Evolutionary conservation across 805 yeast genomes (phyloP).

Genomic region (Metschnikowia lochheadii): DNA sequence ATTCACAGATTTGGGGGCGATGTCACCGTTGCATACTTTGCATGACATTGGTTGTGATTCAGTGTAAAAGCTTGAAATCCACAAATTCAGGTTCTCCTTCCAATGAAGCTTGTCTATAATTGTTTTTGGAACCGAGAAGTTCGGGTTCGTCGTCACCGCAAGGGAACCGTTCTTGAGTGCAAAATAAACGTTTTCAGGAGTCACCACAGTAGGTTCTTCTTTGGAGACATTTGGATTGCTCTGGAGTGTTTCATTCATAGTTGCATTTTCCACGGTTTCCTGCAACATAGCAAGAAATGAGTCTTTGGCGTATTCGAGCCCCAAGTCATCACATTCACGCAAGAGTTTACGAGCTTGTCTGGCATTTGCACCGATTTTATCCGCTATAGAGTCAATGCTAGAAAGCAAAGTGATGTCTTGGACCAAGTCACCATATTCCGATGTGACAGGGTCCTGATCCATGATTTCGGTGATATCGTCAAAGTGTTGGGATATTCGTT

Average conservation of each 20-base stretch:
- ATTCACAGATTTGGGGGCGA: not conserved
- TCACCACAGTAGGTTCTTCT: not conserved
- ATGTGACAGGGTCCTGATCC: constrained; percentile 1
- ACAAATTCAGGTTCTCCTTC: not conserved
- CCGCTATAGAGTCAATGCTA: constrained; percentile 12
- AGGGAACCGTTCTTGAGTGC: not conserved
- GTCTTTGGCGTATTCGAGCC: constrained; percentile 25
- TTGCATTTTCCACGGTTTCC: not conserved
- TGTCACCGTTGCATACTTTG: not conserved
- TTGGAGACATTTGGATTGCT: too few species aligned
- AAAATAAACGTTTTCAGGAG: not conserved
- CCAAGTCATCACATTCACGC: constrained; percentile 20
- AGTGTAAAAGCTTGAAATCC: not conserved
- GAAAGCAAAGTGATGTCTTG: constrained; percentile 14
- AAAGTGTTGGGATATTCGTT: not conserved
- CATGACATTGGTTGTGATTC: not conserved
- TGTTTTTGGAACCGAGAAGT: not conserved
- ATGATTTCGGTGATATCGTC: constrained; percentile 7
- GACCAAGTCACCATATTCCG: constrained; percentile 15
- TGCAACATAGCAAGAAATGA: not conserved
- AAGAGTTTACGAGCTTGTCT: constrained; percentile 8
- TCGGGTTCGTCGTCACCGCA: not conserved
- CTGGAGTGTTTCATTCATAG: too few species aligned
- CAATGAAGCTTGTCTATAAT: not conserved
- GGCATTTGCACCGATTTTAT: constrained; percentile 9